Evolutionary conservation across 345 rosid species (phyloP), one percentile per base, ranked within the genome.

Genomic region (Lepidium didymum): DNA sequence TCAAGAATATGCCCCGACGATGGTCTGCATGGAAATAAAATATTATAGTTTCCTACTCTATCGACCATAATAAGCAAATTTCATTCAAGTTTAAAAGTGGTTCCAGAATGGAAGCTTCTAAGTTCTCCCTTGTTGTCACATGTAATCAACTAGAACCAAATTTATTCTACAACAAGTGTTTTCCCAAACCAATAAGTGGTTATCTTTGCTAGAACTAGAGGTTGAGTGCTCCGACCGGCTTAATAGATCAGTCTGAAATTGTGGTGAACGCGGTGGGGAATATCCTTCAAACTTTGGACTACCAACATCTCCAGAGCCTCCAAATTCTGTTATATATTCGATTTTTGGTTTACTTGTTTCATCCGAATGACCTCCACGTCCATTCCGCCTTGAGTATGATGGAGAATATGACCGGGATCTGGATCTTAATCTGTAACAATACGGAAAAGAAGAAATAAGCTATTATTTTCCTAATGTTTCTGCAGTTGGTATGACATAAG

Each of bases 161-260:
- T 71, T 69, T 78, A 82, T 70, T 75, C 45, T 77, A 84, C 69
- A 62, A 78, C 75, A 82, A 76, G 83, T 64, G 72, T 70, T 75
- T 77, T 72, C 82, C 72, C 80, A 80, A 76, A 82, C 85, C 81
- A 84, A 86, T 82, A 86, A 87, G 79, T 88, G 78, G 91, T 84
- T 89, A 91, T 94, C 96, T 87, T 87, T 85, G 97, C 92, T 84
- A 87, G 84, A 89, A 89, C 81, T 84, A 89, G 89, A 89, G 94
- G 89, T 86, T 83, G 83, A 94, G 89, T 91, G 91, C 97, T 86
- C 99, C 96, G 88, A 95, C 97, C 99, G 96, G 88, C 52, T 95
- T 71, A 77, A 79, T 57, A 65, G 38, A 68, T 82, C 90, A 81
- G 90, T 67, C 36, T 81, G 90, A 35, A 84, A 78, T 56, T 83